Conservation (phyloP, 2,329 filamentous ascomycete genomes). For the Clonostachys byssicola region DNA sequence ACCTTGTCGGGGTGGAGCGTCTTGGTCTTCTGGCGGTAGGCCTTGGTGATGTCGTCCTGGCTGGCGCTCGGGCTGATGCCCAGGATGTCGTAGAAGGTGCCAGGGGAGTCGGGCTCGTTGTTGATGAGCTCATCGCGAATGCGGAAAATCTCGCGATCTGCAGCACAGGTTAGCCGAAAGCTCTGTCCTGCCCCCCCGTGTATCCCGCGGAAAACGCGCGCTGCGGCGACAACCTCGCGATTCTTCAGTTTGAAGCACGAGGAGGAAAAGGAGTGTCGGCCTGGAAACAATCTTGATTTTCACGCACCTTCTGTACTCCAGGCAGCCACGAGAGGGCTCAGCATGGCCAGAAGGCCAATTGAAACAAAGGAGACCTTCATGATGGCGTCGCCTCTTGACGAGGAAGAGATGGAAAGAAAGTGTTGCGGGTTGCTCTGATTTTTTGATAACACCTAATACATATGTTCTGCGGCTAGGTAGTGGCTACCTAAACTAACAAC, state of each 20-base stretch:
- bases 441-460: neutral
- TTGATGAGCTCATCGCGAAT: conserved; percentile 80
- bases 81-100: conserved; percentile 94
- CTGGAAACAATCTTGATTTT: neutral
- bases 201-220: neutral
- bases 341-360: conserved; percentile 63
- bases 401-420: neutral
- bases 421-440: neutral
- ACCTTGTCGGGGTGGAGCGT: conserved; percentile 94
- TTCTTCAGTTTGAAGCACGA: too few species aligned
- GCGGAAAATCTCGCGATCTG: conserved; percentile 97
- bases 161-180: neutral
- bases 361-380: conserved; percentile 71
- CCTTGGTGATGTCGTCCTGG: conserved; percentile 87
- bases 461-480: neutral
- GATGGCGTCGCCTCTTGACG: conserved; percentile 30
- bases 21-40: conserved; percentile 83
- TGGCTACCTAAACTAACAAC: too few species aligned
- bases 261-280: too few species aligned
- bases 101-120: conserved; percentile 70
- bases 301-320: conserved; percentile 79
- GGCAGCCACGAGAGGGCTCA: conserved; percentile 64
- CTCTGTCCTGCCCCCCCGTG: neutral
- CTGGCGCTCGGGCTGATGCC: conserved; percentile 69
- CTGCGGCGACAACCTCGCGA: too few species aligned